Evolutionary conservation across 2,329 filamentous ascomycete genomes (phyloP).

Genomic region (Aspergillus chevalieri): DNA sequence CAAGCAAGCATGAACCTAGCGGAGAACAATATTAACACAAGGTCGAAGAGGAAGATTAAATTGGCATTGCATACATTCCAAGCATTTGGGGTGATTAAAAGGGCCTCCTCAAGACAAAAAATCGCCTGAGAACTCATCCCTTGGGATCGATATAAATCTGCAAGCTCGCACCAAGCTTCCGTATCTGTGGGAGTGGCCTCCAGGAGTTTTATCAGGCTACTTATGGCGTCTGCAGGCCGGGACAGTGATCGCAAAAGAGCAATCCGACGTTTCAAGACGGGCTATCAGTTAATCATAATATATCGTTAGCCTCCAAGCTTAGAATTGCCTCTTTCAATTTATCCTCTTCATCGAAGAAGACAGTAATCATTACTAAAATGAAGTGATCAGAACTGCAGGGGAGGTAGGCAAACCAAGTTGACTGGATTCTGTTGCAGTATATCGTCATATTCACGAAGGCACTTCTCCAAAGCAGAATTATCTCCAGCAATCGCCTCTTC

Average conservation of each 20-base stretch:
- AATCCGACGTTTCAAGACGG: conserved; percentile 76
- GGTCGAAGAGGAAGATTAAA: not conserved
- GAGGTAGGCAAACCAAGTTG: conserved; percentile 61
- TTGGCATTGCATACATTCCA: conserved; percentile 68
- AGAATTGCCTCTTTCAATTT: not conserved
- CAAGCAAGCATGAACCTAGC: conserved; percentile 73
- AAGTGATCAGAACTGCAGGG: not conserved
- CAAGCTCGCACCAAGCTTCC: conserved; percentile 88
- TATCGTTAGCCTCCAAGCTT: not conserved
- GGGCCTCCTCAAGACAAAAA: conserved; percentile 82
- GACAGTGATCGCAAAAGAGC: conserved; percentile 72
- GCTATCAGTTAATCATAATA: conserved; percentile 42
- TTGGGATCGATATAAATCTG: conserved; percentile 76
- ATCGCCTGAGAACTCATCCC: conserved; percentile 76
- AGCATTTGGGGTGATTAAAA: conserved; percentile 80
- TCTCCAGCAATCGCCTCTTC: conserved; percentile 74
- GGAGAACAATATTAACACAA: not conserved
- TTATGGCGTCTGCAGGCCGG: conserved; percentile 64
- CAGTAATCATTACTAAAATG: conserved; percentile 21
- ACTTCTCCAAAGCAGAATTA: conserved; percentile 57
- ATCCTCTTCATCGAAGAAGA: not conserved
- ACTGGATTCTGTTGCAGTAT: conserved; percentile 67
- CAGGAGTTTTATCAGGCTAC: conserved; percentile 66
- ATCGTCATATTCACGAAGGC: conserved; percentile 72
- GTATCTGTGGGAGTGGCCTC: conserved; percentile 82